phyloP scores from a whole-genome alignment of 495 filamentous ascomycete species.

The Gamarada debralockiae region DNA sequence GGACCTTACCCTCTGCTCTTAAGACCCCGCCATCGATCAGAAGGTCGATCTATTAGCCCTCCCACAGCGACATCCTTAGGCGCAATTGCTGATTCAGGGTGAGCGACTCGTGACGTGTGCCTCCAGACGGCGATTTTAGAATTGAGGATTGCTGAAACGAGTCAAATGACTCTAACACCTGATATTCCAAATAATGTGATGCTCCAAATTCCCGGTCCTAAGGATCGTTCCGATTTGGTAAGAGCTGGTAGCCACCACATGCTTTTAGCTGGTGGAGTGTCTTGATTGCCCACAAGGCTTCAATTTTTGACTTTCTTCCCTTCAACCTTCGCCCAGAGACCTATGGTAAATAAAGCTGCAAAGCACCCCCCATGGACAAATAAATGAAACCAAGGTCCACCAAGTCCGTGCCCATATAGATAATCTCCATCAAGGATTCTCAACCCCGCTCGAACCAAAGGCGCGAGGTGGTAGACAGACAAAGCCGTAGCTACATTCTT shows the following conservation, averaged over 20 bases:
- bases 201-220: no score
- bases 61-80: no score
- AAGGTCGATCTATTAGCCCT: no score
- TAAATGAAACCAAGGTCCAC: constrained; percentile 19
- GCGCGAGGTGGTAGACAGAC: constrained; percentile 32
- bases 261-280: background rate
- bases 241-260: no score
- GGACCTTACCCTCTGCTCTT: background rate
- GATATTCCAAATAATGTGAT: no score
- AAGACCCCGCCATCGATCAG: no score
- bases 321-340: background rate
- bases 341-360: background rate
- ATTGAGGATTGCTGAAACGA: no score
- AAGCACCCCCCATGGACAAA: constrained; percentile 16
- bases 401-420: constrained; percentile 9
- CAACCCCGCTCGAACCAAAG: constrained; percentile 24
- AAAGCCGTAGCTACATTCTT: constrained; percentile 27
- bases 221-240: no score
- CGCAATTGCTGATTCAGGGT: no score
- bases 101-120: no score
- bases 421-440: constrained; percentile 6
- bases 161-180: no score
- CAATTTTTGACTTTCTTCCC: background rate
- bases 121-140: no score
- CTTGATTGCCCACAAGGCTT: background rate